Evolutionary conservation across 192 early-diverging fungal genomes (phyloP).

Genomic region (Entophlyctis helioformis): DNA sequence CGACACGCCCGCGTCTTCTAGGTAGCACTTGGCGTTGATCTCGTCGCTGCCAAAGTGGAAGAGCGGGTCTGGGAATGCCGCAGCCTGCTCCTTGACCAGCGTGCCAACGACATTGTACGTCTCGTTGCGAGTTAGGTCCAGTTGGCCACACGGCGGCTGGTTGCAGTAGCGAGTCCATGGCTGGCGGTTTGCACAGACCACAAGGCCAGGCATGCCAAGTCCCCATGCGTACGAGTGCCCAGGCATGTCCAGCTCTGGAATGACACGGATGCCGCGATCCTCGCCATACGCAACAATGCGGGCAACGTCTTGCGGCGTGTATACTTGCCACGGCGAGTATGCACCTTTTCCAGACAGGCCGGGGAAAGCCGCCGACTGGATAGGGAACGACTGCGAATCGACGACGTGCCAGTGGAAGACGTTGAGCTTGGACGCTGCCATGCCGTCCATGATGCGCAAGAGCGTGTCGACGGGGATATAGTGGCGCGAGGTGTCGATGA

Average conservation of each 20-base stretch:
- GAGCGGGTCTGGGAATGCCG: conserved; percentile 55
- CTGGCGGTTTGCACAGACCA: conserved; percentile 37
- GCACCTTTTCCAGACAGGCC: conserved; percentile 50
- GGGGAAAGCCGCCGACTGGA: conserved; percentile 27
- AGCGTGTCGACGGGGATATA: conserved; percentile 16
- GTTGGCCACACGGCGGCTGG: conserved; percentile 73
- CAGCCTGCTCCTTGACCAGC: conserved; percentile 54
- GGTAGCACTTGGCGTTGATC: neutral
- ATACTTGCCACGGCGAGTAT: conserved; percentile 50
- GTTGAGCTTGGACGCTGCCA: conserved; percentile 13
- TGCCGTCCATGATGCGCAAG: conserved; percentile 9
- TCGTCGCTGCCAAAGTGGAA: conserved; percentile 31
- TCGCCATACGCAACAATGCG: conserved; percentile 60
- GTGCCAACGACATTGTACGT: conserved; percentile 50
- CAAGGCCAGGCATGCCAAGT: neutral
- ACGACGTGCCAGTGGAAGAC: conserved; percentile 28
- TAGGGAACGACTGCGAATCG: conserved; percentile 14
- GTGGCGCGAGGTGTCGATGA: conserved; percentile 24
- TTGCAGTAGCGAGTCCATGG: conserved; percentile 35
- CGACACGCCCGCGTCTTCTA: too few relatives aligned
- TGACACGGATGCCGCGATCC: conserved; percentile 70
- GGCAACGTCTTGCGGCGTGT: conserved; percentile 60
- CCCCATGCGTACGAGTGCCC: conserved; percentile 33
- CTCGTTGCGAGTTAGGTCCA: conserved; percentile 38
- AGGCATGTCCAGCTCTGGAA: conserved; percentile 87